These are phyloP conservation scores for Zygoascus biomembranicola DNA, from an alignment of 805 yeast species.

Conservation along the genomic window DNA sequence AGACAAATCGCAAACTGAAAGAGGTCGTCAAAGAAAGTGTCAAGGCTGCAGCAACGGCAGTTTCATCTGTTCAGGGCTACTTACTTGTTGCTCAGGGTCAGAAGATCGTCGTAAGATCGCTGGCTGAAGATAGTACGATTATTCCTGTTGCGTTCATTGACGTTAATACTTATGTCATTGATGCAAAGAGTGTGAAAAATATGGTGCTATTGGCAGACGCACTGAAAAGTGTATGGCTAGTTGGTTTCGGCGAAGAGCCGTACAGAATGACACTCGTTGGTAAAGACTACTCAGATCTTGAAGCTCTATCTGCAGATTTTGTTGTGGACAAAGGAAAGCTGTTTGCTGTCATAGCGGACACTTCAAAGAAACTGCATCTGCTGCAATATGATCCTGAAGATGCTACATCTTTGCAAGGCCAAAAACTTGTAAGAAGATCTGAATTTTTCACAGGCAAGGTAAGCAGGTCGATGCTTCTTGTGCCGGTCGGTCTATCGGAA, in stretches of 20 bases:
- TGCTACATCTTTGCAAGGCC: conserved; percentile 73
- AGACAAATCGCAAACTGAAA: conserved; percentile 70
- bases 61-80: conserved; percentile 76
- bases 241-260: conserved; percentile 94
- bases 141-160: conserved; percentile 93
- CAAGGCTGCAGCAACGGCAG: conserved; percentile 74
- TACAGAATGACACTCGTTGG: conserved; percentile 74
- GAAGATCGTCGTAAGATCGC: conserved; percentile 65
- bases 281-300: conserved; percentile 57
- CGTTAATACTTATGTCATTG: conserved; percentile 69
- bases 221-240: conserved; percentile 64
- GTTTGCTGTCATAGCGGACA: conserved; percentile 60
- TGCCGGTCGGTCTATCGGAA: conserved; percentile 14
- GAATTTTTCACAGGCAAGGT: conserved; percentile 61
- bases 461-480: conserved; percentile 22
- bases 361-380: conserved; percentile 56
- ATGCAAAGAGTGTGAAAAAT: conserved; percentile 76
- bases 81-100: conserved; percentile 83
- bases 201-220: conserved; percentile 76
- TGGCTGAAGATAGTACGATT: conserved; percentile 76
- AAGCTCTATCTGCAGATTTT: conserved; percentile 69
- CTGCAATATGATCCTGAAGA: conserved; percentile 90
- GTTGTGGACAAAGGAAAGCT: conserved; percentile 62
- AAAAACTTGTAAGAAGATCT: conserved; percentile 57
- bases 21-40: conserved; percentile 63